phyloP scores from a whole-genome alignment of 805 yeast genomes.

The Yarrowia porcina region DNA sequence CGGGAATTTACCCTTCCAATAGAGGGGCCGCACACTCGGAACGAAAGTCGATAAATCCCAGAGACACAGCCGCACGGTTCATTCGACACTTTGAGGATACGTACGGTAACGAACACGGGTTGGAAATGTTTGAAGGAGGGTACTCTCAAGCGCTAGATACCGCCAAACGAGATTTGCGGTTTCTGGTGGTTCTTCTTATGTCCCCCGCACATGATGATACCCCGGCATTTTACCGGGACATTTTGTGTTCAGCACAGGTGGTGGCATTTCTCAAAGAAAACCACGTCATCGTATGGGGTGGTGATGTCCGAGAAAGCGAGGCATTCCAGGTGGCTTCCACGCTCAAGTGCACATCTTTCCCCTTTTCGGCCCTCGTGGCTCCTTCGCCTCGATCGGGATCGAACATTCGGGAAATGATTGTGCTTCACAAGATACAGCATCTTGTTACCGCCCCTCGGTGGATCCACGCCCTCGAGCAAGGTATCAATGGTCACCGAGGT shows the following conservation, averaged over 20 bases:
- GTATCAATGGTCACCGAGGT: constrained; percentile 40
- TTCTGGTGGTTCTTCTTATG: constrained; percentile 69
- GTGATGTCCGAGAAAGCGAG: constrained; percentile 76
- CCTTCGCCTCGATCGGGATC: constrained; percentile 48
- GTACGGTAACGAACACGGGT: constrained; percentile 32
- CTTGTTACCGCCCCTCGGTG: constrained; percentile 39
- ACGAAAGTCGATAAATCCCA: constrained; percentile 47
- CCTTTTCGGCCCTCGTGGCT: constrained; percentile 76
- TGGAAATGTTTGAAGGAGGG: constrained; percentile 54
- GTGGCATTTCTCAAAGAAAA: constrained; percentile 47
- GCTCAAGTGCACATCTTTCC: constrained; percentile 67
- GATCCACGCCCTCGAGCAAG: constrained; percentile 45
- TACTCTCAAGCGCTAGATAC: constrained; percentile 71
- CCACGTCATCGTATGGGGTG: constrained; percentile 78
- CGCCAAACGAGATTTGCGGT: constrained; percentile 63
- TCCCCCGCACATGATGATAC: constrained; percentile 68
- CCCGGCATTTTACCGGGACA: constrained; percentile 48
- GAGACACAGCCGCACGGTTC: constrained; percentile 52
- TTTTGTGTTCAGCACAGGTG: constrained; percentile 50
- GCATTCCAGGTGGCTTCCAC: constrained; percentile 78
- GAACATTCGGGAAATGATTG: constrained; percentile 51
- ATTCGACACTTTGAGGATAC: constrained; percentile 51
- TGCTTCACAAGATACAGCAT: constrained; percentile 65
- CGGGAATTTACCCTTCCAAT: constrained; percentile 41
- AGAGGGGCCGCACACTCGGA: constrained; percentile 41